Evolutionary conservation across 148 eudicot genomes (phyloP), one percentile per base, ranked within the genome.

Genomic region (Rhododendron ferrugineum): DNA sequence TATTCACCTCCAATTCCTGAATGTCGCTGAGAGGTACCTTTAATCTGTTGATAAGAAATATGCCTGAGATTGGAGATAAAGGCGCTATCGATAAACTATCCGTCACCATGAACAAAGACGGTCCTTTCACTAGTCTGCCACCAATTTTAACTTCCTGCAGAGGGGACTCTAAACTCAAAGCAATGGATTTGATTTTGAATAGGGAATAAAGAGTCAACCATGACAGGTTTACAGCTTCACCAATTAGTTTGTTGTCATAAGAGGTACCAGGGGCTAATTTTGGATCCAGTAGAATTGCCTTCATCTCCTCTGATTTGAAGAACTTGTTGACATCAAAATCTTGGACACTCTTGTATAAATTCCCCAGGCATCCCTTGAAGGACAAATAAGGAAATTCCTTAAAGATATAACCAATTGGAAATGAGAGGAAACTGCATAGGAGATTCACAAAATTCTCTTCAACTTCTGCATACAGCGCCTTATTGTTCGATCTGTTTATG

Each of bases 201-300:
- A 42, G 8, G 56, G 58, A 26, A 7, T 0, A 0, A n/a, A 66
- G 54, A 26, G 56, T 82, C 0, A 0, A 11, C 0, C 0, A 0
- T 26, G 84, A 66, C 2, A 52, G 58, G 34, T 82, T 26, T 46
- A 0, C n/a, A 44, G 79, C 83, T 66, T 85, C 68, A 30, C 47
- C 56, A 80, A 80, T 20, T 11, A 85, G 36, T 32, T 79, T 56
- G 28, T 78, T 84, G 16, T 6, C 8, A 46, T 1, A 47, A 64
- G 86, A 22, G 68, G 79, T 76, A 28, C 86, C 86, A 15, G 83
- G 86, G 44, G 86, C 78, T 34, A 85, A 23, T 66, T 58, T 85
- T 79, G 86, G 81, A 40, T 79, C 34, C 22, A 85, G 28, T 47
- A 85, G 49, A 78, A 6, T 78, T 46, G 11, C 83, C 86, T 85